phyloP scores from a whole-genome alignment of 169 alveolate genomes.

The Amoebophrya sp. region DNA sequence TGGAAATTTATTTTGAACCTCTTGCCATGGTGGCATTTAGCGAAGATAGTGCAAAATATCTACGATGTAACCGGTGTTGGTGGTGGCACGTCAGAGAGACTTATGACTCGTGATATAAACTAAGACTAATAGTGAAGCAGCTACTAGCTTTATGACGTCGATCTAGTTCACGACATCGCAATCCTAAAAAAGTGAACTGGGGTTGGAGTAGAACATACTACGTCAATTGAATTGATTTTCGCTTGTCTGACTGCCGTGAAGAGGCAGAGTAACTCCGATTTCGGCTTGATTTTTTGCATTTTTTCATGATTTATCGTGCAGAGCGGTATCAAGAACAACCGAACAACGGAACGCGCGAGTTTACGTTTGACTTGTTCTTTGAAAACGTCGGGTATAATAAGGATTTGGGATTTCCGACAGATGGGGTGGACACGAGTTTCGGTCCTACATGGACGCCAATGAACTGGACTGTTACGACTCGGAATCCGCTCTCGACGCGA shows the following conservation, averaged over 20 bases:
- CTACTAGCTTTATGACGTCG: too few species aligned
- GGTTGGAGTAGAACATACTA: too few species aligned
- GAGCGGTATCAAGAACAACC: background rate
- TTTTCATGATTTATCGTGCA: too few species aligned
- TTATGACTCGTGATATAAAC: too few species aligned
- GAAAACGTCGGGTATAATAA: background rate
- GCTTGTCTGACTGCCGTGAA: too few species aligned
- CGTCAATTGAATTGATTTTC: too few species aligned
- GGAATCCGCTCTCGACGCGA: background rate
- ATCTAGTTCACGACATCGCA: too few species aligned
- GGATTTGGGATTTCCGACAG: background rate
- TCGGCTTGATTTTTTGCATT: too few species aligned
- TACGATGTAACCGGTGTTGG: background rate
- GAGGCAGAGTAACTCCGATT: too few species aligned
- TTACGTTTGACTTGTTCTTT: background rate
- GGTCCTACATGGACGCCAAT: background rate
- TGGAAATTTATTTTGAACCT: background rate
- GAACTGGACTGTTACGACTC: background rate
- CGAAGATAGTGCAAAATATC: background rate
- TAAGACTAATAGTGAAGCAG: too few species aligned
- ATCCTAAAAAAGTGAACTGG: too few species aligned
- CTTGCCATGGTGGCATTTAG: slow-evolving; percentile 2
- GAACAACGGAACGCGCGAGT: background rate
- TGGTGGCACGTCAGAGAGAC: too few species aligned
- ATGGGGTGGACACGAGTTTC: background rate